Conservation (phyloP, 352 stramenopile genomes). For the Phytophthora pluvialis region DNA sequence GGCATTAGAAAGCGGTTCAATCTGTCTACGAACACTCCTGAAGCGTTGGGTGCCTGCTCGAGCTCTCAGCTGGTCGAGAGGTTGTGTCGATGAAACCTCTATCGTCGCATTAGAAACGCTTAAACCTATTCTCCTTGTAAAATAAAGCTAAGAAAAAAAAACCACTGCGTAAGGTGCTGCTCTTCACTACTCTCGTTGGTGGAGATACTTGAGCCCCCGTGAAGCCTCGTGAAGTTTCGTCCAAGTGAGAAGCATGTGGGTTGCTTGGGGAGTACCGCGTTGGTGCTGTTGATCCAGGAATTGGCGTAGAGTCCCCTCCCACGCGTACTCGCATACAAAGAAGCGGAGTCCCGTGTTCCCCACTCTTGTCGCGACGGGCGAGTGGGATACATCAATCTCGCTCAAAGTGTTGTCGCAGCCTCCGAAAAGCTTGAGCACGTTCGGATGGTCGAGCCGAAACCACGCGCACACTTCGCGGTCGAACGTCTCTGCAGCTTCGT, state of each 20-base stretch:
- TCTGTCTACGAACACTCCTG: too few species aligned
- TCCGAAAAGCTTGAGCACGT: slow-evolving; percentile 17
- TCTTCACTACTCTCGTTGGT: too few species aligned
- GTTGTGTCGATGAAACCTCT: too few species aligned
- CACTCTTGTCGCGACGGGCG: background rate
- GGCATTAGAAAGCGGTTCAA: too few species aligned
- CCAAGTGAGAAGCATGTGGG: slow-evolving; percentile 8
- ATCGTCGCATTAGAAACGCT: too few species aligned
- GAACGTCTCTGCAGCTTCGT: slow-evolving; percentile 7
- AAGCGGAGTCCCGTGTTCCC: slow-evolving; percentile 3
- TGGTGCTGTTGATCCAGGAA: background rate
- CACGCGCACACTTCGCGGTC: slow-evolving; percentile 12
- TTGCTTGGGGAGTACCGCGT: background rate
- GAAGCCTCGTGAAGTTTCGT: slow-evolving; percentile 23
- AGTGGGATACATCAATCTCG: slow-evolving; percentile 16
- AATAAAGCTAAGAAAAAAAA: too few species aligned
- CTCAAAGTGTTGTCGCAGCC: slow-evolving; percentile 7
- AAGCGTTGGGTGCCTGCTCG: too few species aligned
- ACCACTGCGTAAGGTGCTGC: too few species aligned
- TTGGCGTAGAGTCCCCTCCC: slow-evolving; percentile 12
- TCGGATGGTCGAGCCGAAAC: slow-evolving; percentile 20
- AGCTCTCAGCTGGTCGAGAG: too few species aligned
- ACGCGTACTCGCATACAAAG: slow-evolving; percentile 20
- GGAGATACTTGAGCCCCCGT: slow-evolving; percentile 33
- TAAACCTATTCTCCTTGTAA: too few species aligned